Base-by-base conservation (phyloP, 1,284 basidiomycete genomes). In the Rhodotorula sp. region DNA sequence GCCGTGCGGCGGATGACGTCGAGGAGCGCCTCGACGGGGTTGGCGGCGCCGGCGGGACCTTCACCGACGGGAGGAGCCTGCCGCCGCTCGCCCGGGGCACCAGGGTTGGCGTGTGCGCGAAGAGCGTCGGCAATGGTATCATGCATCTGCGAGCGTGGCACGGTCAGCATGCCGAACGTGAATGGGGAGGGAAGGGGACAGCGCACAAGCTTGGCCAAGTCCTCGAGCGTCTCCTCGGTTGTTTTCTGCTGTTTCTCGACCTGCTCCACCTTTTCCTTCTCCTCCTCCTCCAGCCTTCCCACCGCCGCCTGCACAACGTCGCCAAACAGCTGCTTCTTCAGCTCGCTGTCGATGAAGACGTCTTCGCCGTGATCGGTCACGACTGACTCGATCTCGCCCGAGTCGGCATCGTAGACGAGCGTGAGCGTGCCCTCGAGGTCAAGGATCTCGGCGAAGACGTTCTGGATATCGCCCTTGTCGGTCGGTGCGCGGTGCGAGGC, bases 371-470 rank as follows among this genome's bases (percentile, higher is more conserved):
- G 7, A 1, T 66, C 64, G 39, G 58, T 61, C 27, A 65, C 57
- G 17, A 63, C 60, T 12, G 67, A 67, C 36, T 67, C 59, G 65
- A 74, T 70, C 46, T 69, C 60, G 48, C 70, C 70, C 37, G 70
- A 72, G 9, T 71, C 67, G 34, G 67, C 36, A 37, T 74, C 70
- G 64, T 70, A 74, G 7, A 72, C 60, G 46, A 74, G 59, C 22
- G 63, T 60, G 50, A 74, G 36, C n/a, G 62, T 62, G 39, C 53
- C 46, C 5, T 67, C 64, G 15, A 37, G 9, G 36, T 68, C 59
- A 15, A 61, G 58, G n/a, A 32, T 13, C 15, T 48, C 51, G 27
- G 59, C 56, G 44, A 22, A 2, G 25, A 39, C 25, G 29, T 39
- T 32, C 3, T 62, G 25, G n/a, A 39, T 19, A 9, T 48, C 13